These are phyloP conservation scores for Pseudevernia furfuracea DNA, from an alignment of 495 filamentous ascomycete species.

Conservation along the genomic window DNA sequence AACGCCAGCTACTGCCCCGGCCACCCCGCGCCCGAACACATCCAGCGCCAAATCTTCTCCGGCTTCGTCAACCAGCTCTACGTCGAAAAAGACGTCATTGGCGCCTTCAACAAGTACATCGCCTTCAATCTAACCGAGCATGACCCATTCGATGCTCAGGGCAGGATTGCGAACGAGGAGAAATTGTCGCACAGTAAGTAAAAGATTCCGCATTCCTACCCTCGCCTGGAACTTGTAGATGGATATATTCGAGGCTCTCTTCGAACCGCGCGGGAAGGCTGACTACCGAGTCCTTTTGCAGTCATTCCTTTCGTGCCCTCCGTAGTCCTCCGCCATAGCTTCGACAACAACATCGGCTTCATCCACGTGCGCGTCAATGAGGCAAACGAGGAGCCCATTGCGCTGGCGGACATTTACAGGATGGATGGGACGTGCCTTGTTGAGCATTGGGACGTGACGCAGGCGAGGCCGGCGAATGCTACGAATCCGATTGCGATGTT, in stretches of 20 bases:
- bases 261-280: neutral
- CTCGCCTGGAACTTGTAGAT: neutral
- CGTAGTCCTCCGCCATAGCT: slow-evolving; percentile 11
- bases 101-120: slow-evolving; percentile 17
- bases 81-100: slow-evolving; percentile 11
- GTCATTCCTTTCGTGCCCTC: slow-evolving; percentile 16
- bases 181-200: slow-evolving; percentile 7
- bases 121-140: slow-evolving; percentile 18
- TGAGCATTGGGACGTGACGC: slow-evolving; percentile 22
- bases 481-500: slow-evolving; percentile 21
- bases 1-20: slow-evolving; percentile 14
- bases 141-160: slow-evolving; percentile 20
- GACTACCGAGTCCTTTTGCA: neutral
- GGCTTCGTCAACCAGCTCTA: slow-evolving; percentile 17
- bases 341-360: slow-evolving; percentile 21
- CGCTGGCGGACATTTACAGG: slow-evolving; percentile 20
- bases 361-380: slow-evolving; percentile 14
- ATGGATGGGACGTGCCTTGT: slow-evolving; percentile 22
- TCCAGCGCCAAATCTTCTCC: slow-evolving; percentile 17
- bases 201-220: neutral
- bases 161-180: slow-evolving; percentile 10
- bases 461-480: slow-evolving; percentile 17
- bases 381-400: slow-evolving; percentile 10
- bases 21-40: slow-evolving; percentile 5
- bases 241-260: too few species aligned